phyloP scores from a whole-genome alignment of 805 yeast genomes.

The Ogataea naganishii region DNA sequence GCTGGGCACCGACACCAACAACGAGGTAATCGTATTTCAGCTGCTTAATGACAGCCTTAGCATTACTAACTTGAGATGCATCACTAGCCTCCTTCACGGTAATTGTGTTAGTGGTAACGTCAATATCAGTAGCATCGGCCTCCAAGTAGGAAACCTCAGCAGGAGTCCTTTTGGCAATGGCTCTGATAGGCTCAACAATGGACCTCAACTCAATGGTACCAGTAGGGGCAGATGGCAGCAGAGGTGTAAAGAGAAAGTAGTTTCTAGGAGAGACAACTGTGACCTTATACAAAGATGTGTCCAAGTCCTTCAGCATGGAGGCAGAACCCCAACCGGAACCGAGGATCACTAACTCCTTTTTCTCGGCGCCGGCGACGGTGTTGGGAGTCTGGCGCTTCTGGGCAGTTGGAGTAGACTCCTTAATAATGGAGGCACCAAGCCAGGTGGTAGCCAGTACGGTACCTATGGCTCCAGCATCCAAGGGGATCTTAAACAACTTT shows the following conservation, averaged over 20 bases:
- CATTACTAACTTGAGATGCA: constrained; percentile 38
- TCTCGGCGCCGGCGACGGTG: constrained; percentile 36
- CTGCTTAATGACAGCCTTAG: constrained; percentile 26
- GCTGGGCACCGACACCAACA: constrained; percentile 50
- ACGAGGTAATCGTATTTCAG: constrained; percentile 39
- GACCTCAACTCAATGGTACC: constrained; percentile 46
- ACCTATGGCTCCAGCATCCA: constrained; percentile 18
- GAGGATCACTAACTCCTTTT: constrained; percentile 30
- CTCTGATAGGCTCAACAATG: constrained; percentile 44
- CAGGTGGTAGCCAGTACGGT: constrained; percentile 23
- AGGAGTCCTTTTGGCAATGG: constrained; percentile 39
- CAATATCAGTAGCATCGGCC: constrained; percentile 47
- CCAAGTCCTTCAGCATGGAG: constrained; percentile 42
- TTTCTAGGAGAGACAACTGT: constrained; percentile 47
- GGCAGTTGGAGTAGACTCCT: constrained; percentile 32
- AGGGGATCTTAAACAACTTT: constrained; percentile 16
- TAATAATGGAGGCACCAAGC: constrained; percentile 28
- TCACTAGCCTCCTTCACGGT: constrained; percentile 39
- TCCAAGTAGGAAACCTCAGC: constrained; percentile 47
- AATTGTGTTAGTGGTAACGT: constrained; percentile 33
- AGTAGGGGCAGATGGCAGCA: constrained; percentile 46
- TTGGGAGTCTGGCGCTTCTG: constrained; percentile 35
- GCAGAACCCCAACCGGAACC: constrained; percentile 55
- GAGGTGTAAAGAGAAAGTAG: constrained; percentile 47
- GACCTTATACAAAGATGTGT: constrained; percentile 44